Evolutionary conservation across 345 rosid genomes (phyloP), one percentile per base, ranked within the genome.

Genomic region (Bruguiera parviflora): DNA sequence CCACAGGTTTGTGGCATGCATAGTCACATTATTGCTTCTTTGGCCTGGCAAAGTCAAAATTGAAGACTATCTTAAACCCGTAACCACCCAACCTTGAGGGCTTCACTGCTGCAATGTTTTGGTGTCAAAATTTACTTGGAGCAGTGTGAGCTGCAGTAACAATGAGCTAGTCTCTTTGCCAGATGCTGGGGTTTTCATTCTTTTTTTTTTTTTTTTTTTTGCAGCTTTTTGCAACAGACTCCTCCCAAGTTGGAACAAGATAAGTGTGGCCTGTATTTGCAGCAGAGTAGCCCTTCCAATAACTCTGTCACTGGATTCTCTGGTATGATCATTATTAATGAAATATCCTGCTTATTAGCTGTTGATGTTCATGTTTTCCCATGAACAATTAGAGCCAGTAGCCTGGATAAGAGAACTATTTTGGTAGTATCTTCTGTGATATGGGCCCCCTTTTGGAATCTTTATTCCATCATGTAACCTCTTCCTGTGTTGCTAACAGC

Each of bases 401-500:
- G 78, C 80, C 73, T 78, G 70, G 92, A 86, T 67, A 81, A 83
- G 77, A 89, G 86, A 73, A 80, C 86, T 69, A 63, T 77, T 78
- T 84, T 84, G 75, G 82, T 79, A 55, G 61, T 81, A 71, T 84
- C 80, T 37, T 77, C 83, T 60, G 72, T 85, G 55, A 73, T 78
- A 20, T 79, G 74, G 53, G 84, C 92, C 32, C 80, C 84, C 28
- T 82, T 73, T 69, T 84, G 71, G 97, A 89, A 83, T 82, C 87
- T 67, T 80, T 80, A 73, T 51, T 77, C 67, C 82, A 72, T 65
- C 78, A 73, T 39, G 82, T 80, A 56, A 85, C 76, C 53, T 86
- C 86, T 71, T 78, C 88, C 69, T 86, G 91, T 67, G 86, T 89
- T 77, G 92, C 92, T 7, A 84, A 80, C 70, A 84, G 81, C 78